A percentile compares a stretch with the other conserved stretches of the same genome.
These are phyloP conservation scores for Pelargonium cotyledonis DNA, from an alignment of 441 rosid genomes.

Conservation along the genomic window DNA sequence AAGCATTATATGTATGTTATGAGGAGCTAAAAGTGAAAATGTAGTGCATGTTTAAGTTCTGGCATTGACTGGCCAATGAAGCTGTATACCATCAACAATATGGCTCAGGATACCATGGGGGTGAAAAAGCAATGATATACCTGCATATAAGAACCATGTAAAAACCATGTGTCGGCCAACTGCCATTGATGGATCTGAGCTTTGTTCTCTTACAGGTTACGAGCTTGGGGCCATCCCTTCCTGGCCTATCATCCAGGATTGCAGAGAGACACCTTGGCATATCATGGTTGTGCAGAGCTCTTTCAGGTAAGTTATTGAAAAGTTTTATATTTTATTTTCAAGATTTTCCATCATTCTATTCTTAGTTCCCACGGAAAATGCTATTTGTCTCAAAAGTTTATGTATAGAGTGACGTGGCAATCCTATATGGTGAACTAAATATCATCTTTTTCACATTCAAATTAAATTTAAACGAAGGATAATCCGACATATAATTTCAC, in stretches of 20 bases:
- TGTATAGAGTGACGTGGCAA: no score
- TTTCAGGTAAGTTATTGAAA: conserved; percentile 59
- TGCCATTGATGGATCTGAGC: conserved; percentile 20
- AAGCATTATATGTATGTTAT: conserved; percentile 8
- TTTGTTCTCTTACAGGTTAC: conserved; percentile 47
- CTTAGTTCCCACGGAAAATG: no score
- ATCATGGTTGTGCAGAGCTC: conserved; percentile 98
- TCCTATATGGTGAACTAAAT: no score
- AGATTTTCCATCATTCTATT: background rate
- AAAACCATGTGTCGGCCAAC: conserved; percentile 10
- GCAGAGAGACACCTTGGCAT: conserved; percentile 73
- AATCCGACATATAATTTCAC: no score
- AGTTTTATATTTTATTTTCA: conserved; percentile 14
- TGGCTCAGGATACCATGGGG: conserved; percentile 1
- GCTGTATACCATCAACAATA: background rate
- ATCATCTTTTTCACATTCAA: no score
- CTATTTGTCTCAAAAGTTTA: no score
- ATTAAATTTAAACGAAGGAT: no score
- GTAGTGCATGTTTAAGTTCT: conserved; percentile 5
- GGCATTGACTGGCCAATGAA: background rate
- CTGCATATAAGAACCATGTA: background rate
- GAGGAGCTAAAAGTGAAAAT: background rate
- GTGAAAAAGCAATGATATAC: background rate
- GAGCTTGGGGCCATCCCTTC: conserved; percentile 73
- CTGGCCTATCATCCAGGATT: conserved; percentile 91